Base-by-base conservation (phyloP, 164 flowering plant genomes). In the Pachysandra terminalis region DNA sequence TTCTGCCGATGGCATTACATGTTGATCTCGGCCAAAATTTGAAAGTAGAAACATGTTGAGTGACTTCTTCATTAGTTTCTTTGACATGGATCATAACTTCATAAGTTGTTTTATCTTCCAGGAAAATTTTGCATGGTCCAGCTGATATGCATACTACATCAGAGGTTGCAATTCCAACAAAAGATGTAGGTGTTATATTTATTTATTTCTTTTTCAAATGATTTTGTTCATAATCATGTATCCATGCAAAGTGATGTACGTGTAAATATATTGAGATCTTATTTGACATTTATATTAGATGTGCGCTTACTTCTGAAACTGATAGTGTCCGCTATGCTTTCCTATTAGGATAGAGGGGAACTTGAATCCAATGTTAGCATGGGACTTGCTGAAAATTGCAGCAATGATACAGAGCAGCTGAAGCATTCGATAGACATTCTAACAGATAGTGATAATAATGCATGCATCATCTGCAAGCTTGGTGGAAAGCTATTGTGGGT, bases 401-500 rank as follows among this genome's bases (percentile, higher is more conserved):
- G n/a, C 53, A 54, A 1, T 15, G 14, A 15, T 58, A 37, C n/a
- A 24, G 71, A 64, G 28, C 59, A 37, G 61, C 37, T 67, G 45
- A 59, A 22, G n/a, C 27, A 63, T 63, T 63, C 73, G 23, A 48
- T 21, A 40, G 71, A 62, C 61, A 35, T 56, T 58, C 73, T 51
- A 61, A 16, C 32, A 3, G 77, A 63, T 53, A 60, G n/a, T 68
- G 70, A 68, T 49, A 61, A 66, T 49, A 71, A 74, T 77, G 64
- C 74, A 19, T 86, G 89, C 64, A 49, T 68, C 48, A 64, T 71
- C 61, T 88, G 93, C 77, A 81, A 79, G 49, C 80, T 67, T 68
- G 86, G 85, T 61, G 93, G 87, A 74, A 76, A 78, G 67, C 83
- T 85, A 70, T 72, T 85, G 91, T 87, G 75, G 56, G 91, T 81